Percentiles rank a stretch among this genome's conserved stretches.
Conservation (phyloP, 768 basidiomycete genomes). For the Cystofilobasidium ferigula region DNA sequence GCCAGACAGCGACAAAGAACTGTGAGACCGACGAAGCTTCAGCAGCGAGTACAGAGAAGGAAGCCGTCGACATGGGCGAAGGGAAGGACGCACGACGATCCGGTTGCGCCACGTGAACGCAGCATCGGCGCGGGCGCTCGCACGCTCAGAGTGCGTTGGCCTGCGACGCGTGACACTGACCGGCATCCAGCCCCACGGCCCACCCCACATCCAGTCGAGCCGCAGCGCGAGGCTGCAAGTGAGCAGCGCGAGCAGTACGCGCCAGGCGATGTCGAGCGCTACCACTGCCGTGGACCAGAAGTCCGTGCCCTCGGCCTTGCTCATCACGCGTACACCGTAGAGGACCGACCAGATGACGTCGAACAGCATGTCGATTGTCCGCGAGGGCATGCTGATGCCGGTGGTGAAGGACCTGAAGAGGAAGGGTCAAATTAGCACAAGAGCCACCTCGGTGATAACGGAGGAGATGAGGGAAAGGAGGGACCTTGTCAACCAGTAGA, state of each 20-base stretch:
- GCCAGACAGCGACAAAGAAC: too few species aligned
- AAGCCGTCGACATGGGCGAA: too few species aligned
- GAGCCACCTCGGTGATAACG: too few species aligned
- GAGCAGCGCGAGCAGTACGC: neutral
- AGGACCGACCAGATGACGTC: neutral
- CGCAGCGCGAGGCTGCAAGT: neutral
- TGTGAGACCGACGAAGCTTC: too few species aligned
- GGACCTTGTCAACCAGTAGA: neutral
- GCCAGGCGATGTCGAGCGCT: neutral
- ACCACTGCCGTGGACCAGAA: too few species aligned
- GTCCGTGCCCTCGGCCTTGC: too few species aligned
- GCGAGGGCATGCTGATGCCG: neutral
- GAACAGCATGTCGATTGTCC: too few species aligned
- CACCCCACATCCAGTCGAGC: neutral
- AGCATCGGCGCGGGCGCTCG: neutral
- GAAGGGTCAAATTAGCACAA: neutral
- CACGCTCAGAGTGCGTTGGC: neutral
- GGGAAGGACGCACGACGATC: too few species aligned
- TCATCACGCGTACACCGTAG: neutral
- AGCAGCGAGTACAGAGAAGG: too few species aligned
- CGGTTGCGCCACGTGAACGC: neutral
- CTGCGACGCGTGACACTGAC: neutral
- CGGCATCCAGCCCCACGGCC: neutral
- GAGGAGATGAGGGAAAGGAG: neutral
- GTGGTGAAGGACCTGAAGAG: neutral